Evolutionary conservation across 352 stramenopile species (phyloP), one percentile per base, ranked within the genome.

Genomic region (Nothophytophthora sp.): DNA sequence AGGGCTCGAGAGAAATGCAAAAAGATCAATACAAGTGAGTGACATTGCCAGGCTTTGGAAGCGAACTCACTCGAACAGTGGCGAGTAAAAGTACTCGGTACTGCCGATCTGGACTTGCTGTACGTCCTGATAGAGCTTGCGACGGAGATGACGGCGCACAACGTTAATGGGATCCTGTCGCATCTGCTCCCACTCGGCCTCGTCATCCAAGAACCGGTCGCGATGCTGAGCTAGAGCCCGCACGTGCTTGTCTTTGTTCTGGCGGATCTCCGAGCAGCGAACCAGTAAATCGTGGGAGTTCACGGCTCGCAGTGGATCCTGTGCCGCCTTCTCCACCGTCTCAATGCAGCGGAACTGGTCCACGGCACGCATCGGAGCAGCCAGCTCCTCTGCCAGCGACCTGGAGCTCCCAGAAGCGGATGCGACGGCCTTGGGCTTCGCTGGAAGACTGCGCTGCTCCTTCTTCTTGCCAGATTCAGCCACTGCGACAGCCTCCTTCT

Each of bases 251-350:
- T 78, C 60, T 8, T 74, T 71, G 35, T 80, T 59, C 45, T 87
- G 75, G 0, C 75, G 79, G 33, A 92, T 90, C 29, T 81, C 57
- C 2, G 75, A 67, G 32, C 79, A 90, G 0, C 71, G 70, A 24
- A 92, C 67, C 0, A 92, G 70, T 20, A 92, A 59, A 10, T 92
- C 76, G 45, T 88, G 79, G n/a, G 82, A 87, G 50, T 76, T 85
- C 11, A 92, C 79, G 37, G 63, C 45, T 0, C 41, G 46, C 24
- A 92, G 58, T 0, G 63, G 32, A 36, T 90, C 82, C 2, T 46
- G 51, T 8, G 65, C 50, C 1, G 78, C 81, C 23, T 72, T 59
- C 29, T 90, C 81, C 8, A 92, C 81, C 0, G 72, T 88, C 55
- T 88, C 79, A 35, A 92, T 88, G 3, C 47, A 52, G 18, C 67